Evolutionary conservation across 1,284 basidiomycete genomes (phyloP).

Genomic region (Polyporus tsugae): DNA sequence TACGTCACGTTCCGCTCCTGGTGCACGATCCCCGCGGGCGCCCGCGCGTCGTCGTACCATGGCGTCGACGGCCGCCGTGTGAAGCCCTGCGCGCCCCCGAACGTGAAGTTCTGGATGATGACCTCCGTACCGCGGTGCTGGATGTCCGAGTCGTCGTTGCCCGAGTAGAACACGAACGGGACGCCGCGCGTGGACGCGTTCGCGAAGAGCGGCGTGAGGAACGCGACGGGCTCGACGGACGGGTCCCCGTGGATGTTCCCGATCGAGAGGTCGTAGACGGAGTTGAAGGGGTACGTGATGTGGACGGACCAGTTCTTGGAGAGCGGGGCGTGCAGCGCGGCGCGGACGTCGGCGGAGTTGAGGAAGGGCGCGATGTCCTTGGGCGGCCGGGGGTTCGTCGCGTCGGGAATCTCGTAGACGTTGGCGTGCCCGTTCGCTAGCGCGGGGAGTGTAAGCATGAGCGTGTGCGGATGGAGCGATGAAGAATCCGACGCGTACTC

Average conservation of each 20-base stretch:
- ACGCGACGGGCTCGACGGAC: constrained; percentile 45
- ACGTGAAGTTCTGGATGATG: constrained; percentile 47
- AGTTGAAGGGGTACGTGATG: constrained; percentile 62
- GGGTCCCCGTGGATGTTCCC: constrained; percentile 49
- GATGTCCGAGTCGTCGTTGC: constrained; percentile 42
- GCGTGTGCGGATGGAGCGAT: not conserved
- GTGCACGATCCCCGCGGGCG: constrained; percentile 43
- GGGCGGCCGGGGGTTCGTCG: constrained; percentile 55
- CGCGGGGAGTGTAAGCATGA: not conserved
- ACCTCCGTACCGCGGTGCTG: constrained; percentile 56
- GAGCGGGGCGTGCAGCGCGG: constrained; percentile 71
- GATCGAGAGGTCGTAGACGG: constrained; percentile 23
- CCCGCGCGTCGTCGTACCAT: constrained; percentile 45
- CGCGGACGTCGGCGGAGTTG: constrained; percentile 62
- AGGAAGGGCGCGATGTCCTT: constrained; percentile 61
- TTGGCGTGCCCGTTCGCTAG: constrained; percentile 36
- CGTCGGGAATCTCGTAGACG: constrained; percentile 64
- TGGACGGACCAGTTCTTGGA: constrained; percentile 60
- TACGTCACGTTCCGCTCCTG: constrained; percentile 44
- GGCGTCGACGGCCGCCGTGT: constrained; percentile 67
- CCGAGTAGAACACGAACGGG: constrained; percentile 42
- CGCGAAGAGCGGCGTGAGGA: constrained; percentile 40
- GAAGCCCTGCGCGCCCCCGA: constrained; percentile 75
- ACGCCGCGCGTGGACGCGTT: constrained; percentile 38
- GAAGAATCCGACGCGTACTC: constrained; percentile 56